Conservation (phyloP, 1,284 basidiomycete genomes). For the Boletus holoroseus region DNA sequence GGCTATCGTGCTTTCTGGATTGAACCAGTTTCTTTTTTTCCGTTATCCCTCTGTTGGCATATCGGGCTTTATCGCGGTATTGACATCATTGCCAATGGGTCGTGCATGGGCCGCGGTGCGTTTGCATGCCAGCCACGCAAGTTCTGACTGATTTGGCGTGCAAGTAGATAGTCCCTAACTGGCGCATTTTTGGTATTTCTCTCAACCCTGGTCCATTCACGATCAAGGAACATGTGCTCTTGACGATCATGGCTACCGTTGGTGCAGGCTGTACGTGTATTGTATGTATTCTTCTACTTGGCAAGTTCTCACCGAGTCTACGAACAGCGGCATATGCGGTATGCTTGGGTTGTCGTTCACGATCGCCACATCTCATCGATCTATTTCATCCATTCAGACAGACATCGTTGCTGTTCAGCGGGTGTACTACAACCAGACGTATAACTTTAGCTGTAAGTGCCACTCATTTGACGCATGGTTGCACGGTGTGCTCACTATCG, state of each 20-base stretch:
- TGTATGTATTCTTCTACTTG: not conserved
- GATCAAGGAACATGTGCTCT: slow-evolving; percentile 66
- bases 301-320: slow-evolving; percentile 1
- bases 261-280: slow-evolving; percentile 40
- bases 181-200: slow-evolving; percentile 50
- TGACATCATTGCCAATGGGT: slow-evolving; percentile 63
- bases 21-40: slow-evolving; percentile 68
- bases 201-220: slow-evolving; percentile 70
- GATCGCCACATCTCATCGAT: not conserved
- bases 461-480: not conserved
- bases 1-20: slow-evolving; percentile 53
- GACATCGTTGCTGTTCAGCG: slow-evolving; percentile 75
- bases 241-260: slow-evolving; percentile 77
- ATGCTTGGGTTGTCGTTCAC: not conserved
- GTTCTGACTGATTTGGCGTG: not conserved
- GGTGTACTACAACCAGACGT: slow-evolving; percentile 61
- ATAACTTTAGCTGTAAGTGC: slow-evolving; percentile 55
- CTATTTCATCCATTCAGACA: slow-evolving; percentile 37
- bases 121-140: not conserved
- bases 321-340: slow-evolving; percentile 31
- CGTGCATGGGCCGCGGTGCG: slow-evolving; percentile 48
- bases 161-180: slow-evolving; percentile 44
- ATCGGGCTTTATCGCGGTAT: slow-evolving; percentile 51
- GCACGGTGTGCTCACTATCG: not conserved
- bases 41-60: slow-evolving; percentile 55